These are phyloP conservation scores for Pythium biforme DNA, from an alignment of 352 stramenopile genomes.

Conservation along the genomic window DNA sequence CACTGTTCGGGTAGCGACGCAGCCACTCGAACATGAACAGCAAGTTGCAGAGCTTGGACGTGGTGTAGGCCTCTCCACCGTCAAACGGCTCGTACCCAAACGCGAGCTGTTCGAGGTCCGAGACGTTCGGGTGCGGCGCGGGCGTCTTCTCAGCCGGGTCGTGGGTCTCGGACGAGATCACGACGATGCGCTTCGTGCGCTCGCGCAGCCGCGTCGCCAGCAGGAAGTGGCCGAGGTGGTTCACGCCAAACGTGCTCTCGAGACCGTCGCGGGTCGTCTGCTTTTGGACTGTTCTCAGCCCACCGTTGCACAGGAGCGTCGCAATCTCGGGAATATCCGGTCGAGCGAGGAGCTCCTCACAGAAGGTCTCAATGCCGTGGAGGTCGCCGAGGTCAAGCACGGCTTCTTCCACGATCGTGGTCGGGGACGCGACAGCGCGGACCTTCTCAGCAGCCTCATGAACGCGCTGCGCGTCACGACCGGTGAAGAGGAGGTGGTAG, in stretches of 20 bases:
- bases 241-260: conserved; percentile 35
- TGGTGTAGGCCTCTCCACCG: conserved; percentile 11
- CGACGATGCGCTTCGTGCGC: conserved; percentile 12
- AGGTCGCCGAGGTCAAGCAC: conserved; percentile 39
- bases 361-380: no score
- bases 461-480: conserved; percentile 29
- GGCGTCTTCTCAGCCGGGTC: neutral
- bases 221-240: conserved; percentile 45
- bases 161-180: conserved; percentile 14
- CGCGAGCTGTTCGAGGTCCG: conserved; percentile 8
- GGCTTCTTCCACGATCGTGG: conserved; percentile 24
- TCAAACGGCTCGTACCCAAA: neutral
- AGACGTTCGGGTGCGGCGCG: neutral
- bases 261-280: conserved; percentile 37
- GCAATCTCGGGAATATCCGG: conserved; percentile 23
- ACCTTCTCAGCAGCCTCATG: conserved; percentile 24
- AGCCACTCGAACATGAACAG: conserved; percentile 20
- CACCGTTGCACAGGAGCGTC: conserved; percentile 45
- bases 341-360: conserved; percentile 27
- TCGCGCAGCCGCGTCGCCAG: conserved; percentile 28
- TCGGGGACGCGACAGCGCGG: conserved; percentile 1
- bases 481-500: conserved; percentile 30
- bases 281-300: conserved; percentile 23
- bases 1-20: conserved; percentile 16
- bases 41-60: conserved; percentile 29